Base-by-base conservation (phyloP, 257 asterid species). In the Fraxinus cuspidata region DNA sequence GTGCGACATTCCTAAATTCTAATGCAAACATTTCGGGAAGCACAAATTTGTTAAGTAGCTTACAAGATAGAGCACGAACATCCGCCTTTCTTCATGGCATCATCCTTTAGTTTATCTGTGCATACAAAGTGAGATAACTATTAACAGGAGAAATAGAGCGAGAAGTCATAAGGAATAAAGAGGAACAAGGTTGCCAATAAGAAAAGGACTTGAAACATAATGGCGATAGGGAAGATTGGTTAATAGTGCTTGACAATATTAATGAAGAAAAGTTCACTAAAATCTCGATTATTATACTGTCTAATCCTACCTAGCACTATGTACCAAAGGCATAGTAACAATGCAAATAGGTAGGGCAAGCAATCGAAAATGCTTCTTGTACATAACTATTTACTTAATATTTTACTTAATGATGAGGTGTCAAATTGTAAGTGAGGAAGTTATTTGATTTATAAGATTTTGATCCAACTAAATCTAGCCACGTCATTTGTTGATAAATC, bases 1-100 rank as follows among this genome's bases (percentile, higher is more conserved):
- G 83, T 75, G 81, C 74, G 80, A 73, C 70, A 63, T 77, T 72
- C 80, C 77, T 82, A 80, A 74, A 79, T 78, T 79, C 78, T 58
- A 44, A 78, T 66, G 72, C 80, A 83, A 84, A 82, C 88, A 75
- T 71, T 47, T 8, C 68, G 56, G 73, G 71, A 83, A 70, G 66
- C 73, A 71, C 16, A 32, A 28, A 63, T 77, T 25, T 70, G 60
- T 73, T 70, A 38, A 16, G 34, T 49, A 68, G 32, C 82, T 81
- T 76, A 92, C 86, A 92, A 83, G 80, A 92, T 92, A 73, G 89
- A 27, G 87, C 97, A 92, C 34, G 85, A 84, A 84, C 97, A 92
- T 44, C 96, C 90, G 25, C 85, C 89, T 75, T 88, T 88, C 86
- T 84, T 90, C 82, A 81, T 44, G 28, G 92, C 72, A 65, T 85